Evolutionary conservation across 1,139 yeast genomes (phyloP), one percentile per base, ranked within the genome.

Genomic region (Saccharomyces pastorianus): DNA sequence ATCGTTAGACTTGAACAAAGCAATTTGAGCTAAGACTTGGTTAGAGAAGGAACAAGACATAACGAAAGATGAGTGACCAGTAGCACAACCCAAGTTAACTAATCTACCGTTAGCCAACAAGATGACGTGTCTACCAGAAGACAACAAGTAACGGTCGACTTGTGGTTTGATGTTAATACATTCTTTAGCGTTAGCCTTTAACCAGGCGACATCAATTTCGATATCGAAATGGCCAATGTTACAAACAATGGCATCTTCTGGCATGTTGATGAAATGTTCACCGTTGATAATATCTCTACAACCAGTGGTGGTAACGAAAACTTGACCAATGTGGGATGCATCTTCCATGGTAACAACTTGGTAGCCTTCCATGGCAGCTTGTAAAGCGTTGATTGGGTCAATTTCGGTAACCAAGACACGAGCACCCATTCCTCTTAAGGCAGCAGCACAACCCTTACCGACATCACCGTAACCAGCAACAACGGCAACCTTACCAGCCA

Each of bases 401-500:
- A 93, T 82, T 82, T 93, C 99, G 66, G 99, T 87, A 71, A 93
- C 88, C 65, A 95, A 83, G 68, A 93, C 99, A 77, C 98, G 88
- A 64, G 99, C 97, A 80, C 99, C 99, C 98, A 93, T 91, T 72
- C 96, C 93, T 79, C 91, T 88, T 71, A 95, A 85, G 67, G 99
- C 97, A 88, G 91, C 87, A 73, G 97, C 98, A 82, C 99, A 93
- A 77, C 99, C 99, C 82, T 93, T 93, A 81, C 99, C 99, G 71
- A 93, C 99, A 75, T 93, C 99, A 84, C 99, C 99, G 82, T 85
- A 93, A 77, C 99, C 99, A 61, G 98, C 98, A 70, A 93, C 99
- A 68, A 93, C 95, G 63, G 98, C 96, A 71, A 90, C 95, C 82
- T 93, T 93, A 81, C 99, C 99, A 65, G 98, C 99, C 73, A 93